Evolutionary conservation across 1,139 yeast species (phyloP).

Genomic region (Debaryomycetaceae sp.): DNA sequence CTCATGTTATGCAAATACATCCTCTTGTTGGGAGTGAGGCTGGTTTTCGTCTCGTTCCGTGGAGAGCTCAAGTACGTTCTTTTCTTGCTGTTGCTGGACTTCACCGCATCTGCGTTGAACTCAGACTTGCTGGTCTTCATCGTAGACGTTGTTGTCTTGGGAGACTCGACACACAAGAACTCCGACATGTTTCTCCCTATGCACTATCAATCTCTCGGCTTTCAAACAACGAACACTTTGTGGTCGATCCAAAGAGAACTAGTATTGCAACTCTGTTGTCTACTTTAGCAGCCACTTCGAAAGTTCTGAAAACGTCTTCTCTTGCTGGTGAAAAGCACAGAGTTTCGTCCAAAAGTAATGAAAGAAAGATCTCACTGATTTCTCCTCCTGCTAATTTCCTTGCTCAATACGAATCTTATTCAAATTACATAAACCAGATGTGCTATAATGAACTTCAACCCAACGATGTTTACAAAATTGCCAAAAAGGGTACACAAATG

Average conservation of each 20-base stretch:
- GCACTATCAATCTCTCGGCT: background rate
- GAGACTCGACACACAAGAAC: slow-evolving; percentile 7
- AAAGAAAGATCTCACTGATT: background rate
- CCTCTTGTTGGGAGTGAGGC: slow-evolving; percentile 29
- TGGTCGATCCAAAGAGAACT: background rate
- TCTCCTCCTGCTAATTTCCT: slow-evolving; percentile 1
- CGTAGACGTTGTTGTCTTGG: slow-evolving; percentile 4
- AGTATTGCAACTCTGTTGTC: background rate
- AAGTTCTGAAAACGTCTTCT: background rate
- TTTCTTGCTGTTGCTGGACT: slow-evolving; percentile 3
- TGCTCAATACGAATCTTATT: slow-evolving; percentile 1
- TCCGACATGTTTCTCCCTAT: slow-evolving; percentile 3
- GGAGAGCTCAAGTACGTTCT: slow-evolving; percentile 5
- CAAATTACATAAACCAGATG: slow-evolving; percentile 1
- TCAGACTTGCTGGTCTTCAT: slow-evolving; percentile 1
- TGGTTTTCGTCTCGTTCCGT: slow-evolving; percentile 1
- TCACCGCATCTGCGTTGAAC: slow-evolving; percentile 1
- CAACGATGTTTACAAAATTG: slow-evolving; percentile 6
- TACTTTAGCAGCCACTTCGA: background rate
- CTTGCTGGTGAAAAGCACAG: background rate
- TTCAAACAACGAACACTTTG: background rate
- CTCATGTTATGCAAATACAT: slow-evolving; percentile 37
- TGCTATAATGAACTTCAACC: slow-evolving; percentile 1
- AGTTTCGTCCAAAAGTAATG: too few species aligned
- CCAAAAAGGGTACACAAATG: slow-evolving; percentile 8